phyloP scores from a whole-genome alignment of 495 filamentous ascomycete genomes.

The Neurospora sp. region DNA sequence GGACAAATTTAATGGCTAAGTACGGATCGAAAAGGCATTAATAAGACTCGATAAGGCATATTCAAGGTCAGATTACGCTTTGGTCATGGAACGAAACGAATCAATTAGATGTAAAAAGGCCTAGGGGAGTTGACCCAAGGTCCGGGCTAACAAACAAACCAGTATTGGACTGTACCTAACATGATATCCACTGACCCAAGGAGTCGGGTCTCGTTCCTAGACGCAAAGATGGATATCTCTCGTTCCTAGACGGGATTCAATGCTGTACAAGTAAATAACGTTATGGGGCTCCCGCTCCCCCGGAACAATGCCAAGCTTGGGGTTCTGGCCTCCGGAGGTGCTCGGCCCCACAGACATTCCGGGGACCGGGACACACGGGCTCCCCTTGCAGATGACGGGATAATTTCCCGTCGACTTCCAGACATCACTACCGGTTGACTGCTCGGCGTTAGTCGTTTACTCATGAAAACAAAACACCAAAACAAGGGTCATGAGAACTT shows the following conservation, averaged over 20 bases:
- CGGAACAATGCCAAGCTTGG: neutral
- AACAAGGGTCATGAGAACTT: neutral
- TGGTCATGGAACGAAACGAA: too few relatives aligned
- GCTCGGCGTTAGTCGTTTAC: neutral
- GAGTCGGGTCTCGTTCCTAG: neutral
- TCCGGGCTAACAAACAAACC: too few relatives aligned
- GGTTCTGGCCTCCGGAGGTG: neutral
- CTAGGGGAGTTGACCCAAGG: too few relatives aligned
- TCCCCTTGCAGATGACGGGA: neutral
- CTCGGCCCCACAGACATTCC: neutral
- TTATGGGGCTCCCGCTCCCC: neutral
- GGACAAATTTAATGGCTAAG: too few relatives aligned
- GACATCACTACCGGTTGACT: neutral
- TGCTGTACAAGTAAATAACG: neutral
- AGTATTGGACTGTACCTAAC: too few relatives aligned
- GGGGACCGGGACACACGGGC: neutral
- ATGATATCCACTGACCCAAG: neutral
- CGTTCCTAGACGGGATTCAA: too few relatives aligned
- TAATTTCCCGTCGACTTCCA: neutral
- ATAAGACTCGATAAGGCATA: too few relatives aligned
- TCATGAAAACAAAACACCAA: neutral
- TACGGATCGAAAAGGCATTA: too few relatives aligned
- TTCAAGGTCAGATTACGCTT: too few relatives aligned
- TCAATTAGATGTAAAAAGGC: too few relatives aligned
- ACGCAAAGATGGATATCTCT: neutral